phyloP scores from a whole-genome alignment of 2,329 filamentous ascomycete genomes.

The Truncatella angustata region DNA sequence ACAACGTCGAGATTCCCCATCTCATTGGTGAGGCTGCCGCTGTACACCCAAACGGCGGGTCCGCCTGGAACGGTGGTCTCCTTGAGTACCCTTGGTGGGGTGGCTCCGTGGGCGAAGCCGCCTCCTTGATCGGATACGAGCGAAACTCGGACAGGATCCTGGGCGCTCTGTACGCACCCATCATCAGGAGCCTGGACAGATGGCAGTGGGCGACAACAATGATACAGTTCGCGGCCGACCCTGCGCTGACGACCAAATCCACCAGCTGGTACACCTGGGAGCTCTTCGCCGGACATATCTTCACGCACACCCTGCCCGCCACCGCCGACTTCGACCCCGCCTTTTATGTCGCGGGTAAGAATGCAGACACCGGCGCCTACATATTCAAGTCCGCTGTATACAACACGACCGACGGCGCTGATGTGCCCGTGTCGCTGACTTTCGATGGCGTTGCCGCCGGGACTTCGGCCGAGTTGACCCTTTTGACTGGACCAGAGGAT shows the following conservation, averaged over 20 bases:
- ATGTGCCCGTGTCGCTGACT: slow-evolving; percentile 42
- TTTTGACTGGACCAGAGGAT: slow-evolving; percentile 41
- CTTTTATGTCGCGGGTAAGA: slow-evolving; percentile 49
- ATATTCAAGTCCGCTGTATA: slow-evolving; percentile 54
- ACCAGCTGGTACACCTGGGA: slow-evolving; percentile 51
- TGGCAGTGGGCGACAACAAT: slow-evolving; percentile 54
- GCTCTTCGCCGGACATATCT: slow-evolving; percentile 44
- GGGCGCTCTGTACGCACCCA: slow-evolving; percentile 49
- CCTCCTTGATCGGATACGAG: slow-evolving; percentile 65
- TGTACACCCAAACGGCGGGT: slow-evolving; percentile 50
- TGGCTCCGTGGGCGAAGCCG: slow-evolving; percentile 60
- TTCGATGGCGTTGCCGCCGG: slow-evolving; percentile 39
- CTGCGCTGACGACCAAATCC: slow-evolving; percentile 45
- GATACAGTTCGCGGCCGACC: slow-evolving; percentile 46
- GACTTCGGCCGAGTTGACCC: slow-evolving; percentile 23
- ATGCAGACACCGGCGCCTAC: slow-evolving; percentile 36
- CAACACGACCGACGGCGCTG: slow-evolving; percentile 44
- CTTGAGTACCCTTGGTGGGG: slow-evolving; percentile 55
- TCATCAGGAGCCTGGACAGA: slow-evolving; percentile 47
- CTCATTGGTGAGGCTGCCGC: slow-evolving; percentile 46
- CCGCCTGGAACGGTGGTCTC: slow-evolving; percentile 42
- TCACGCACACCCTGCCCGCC: slow-evolving; percentile 46
- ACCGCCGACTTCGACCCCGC: slow-evolving; percentile 41
- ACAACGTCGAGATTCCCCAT: slow-evolving; percentile 37
- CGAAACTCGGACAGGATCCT: slow-evolving; percentile 60